Evolutionary conservation across 164 flowering plant species (phyloP), one percentile per base, ranked within the genome.

Genomic region (Santalum album): DNA sequence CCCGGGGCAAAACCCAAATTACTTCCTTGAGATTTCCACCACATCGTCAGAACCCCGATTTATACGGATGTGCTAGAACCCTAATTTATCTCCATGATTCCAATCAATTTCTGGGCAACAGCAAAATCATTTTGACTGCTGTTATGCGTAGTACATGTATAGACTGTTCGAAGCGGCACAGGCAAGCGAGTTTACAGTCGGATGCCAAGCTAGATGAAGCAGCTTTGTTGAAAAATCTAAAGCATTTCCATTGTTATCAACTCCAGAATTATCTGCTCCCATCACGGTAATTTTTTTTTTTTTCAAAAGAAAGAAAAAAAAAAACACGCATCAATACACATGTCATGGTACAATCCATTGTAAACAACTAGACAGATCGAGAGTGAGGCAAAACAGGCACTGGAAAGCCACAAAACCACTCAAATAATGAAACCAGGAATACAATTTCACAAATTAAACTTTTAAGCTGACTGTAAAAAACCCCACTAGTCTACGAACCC

Each of bases 191-290:
- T 49, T 49, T 14, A 12, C 51, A 22, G 27, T 14, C 4, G 51
- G 27, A 49, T 49, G 51, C 51, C 51, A 49, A 7, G 51, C 51
- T 17, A 49, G 51, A 49, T 49, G 51, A 49, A 49, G 51, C 51
- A 49, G 27, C 51, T 49, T 49, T 17, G 51, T 49, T 25, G 51
- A 23, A 27, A 49, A 49, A 25, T 49, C 51, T 6, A 12, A 49
- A 23, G 27, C 3, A 24, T 49, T 49, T 25, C 51, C 51, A 25
- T 49, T 49, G 15, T 26, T 16, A 24, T 49, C 51, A 23, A 49
- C 51, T 7, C 50, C 42, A 18, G 45, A 42, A 42, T 42, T 42
- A 42, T 42, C 45, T 12, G 45, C 21, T 12, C 45, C 45, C n/a
- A 18, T 42, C 5, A 3, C 17, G 17, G 17, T 38, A 3, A 38